These are phyloP conservation scores for Brassica hybrid DNA, from an alignment of 441 rosid species.

Conservation along the genomic window DNA sequence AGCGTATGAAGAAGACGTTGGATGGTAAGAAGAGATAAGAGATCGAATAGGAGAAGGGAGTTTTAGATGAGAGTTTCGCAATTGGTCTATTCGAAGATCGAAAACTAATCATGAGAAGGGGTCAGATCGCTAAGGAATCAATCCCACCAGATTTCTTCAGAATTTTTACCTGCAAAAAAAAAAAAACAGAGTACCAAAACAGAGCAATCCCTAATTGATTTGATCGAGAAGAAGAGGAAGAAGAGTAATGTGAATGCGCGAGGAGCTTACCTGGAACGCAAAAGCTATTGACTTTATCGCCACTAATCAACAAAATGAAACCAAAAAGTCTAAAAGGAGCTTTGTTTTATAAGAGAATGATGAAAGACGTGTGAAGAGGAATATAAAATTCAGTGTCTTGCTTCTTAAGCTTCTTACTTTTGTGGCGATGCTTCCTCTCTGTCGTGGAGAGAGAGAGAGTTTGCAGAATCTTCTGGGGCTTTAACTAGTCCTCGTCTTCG, in stretches of 20 bases:
- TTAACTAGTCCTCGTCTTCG: neutral
- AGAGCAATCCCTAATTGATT: conserved; percentile 5
- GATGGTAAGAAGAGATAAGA: conserved; percentile 67
- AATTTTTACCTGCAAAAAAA: conserved; percentile 22
- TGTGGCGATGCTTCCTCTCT: conserved; percentile 47
- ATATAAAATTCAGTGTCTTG: conserved; percentile 13
- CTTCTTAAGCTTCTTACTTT: conserved; percentile 32
- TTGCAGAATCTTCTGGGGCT: conserved; percentile 22
- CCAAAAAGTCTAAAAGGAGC: no score
- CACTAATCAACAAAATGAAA: conserved; percentile 25
- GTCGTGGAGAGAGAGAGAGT: conserved; percentile 14
- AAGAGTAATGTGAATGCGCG: conserved; percentile 4
- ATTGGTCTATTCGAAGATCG: conserved; percentile 56
- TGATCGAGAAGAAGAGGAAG: conserved; percentile 15
- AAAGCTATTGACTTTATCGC: conserved; percentile 23
- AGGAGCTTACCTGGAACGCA: conserved; percentile 40
- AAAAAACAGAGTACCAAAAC: neutral
- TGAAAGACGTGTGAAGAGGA: conserved; percentile 31
- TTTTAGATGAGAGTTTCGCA: conserved; percentile 50
- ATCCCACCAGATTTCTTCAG: conserved; percentile 20
- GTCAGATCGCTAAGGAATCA: conserved; percentile 23
- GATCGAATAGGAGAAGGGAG: conserved; percentile 57
- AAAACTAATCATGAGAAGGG: conserved; percentile 86
- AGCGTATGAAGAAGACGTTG: conserved; percentile 76
- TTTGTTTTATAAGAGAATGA: neutral